Evolutionary conservation across 192 early-diverging fungal species (phyloP).

Genomic region (Coemansia sp.): DNA sequence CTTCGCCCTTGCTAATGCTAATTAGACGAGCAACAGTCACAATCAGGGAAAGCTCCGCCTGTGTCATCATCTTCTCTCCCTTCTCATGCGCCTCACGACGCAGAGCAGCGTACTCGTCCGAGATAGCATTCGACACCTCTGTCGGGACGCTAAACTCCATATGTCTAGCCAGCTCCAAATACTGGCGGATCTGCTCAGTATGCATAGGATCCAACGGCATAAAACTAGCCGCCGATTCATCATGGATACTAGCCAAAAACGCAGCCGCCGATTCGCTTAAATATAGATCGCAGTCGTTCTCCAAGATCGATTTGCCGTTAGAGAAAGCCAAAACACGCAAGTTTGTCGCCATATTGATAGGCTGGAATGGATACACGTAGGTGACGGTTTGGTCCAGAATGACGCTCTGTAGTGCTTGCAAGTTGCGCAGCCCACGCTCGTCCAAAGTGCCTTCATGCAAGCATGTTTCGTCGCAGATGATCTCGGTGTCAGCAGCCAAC

Average conservation of each 20-base stretch:
- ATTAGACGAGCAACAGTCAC: conserved; percentile 52
- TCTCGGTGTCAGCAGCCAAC: conserved; percentile 60
- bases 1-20: conserved; percentile 53
- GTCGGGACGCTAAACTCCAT: conserved; percentile 66
- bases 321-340: conserved; percentile 69
- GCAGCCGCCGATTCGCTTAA: conserved; percentile 32
- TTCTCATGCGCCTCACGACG: conserved; percentile 40
- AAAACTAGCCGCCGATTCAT: conserved; percentile 6
- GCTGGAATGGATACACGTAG: conserved; percentile 74
- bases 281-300: conserved; percentile 62
- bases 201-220: conserved; percentile 57
- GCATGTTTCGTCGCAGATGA: conserved; percentile 74
- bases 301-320: conserved; percentile 70
- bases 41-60: conserved; percentile 45
- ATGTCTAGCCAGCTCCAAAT: conserved; percentile 59
- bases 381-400: conserved; percentile 66
- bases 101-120: conserved; percentile 48
- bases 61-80: conserved; percentile 46
- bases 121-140: conserved; percentile 64
- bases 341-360: conserved; percentile 72
- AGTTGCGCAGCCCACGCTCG: conserved; percentile 71
- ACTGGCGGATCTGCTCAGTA: conserved; percentile 61
- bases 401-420: conserved; percentile 67
- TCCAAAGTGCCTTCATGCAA: conserved; percentile 70
- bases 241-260: conserved; percentile 22